Base-by-base conservation (phyloP, 345 rosid species). In the Boechera stricta region DNA sequence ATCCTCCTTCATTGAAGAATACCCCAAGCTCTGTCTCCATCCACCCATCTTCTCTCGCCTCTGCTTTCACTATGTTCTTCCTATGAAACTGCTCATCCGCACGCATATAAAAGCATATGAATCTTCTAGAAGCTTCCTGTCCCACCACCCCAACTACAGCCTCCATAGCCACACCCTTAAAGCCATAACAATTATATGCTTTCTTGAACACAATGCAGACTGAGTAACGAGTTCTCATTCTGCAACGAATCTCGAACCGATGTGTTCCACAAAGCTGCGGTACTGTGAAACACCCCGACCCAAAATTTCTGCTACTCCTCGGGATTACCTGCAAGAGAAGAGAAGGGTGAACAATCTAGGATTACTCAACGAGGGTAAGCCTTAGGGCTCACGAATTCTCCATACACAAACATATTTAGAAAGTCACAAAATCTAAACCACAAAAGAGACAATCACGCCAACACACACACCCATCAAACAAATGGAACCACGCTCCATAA, bases 121-220 rank as follows among this genome's bases (percentile, higher is more conserved):
- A 31, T 49, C 36, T 67, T 2, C 5, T 49, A 38, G 6, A 48
- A 16, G 16, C 16, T 16, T 45, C 42, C 9, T 75, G 21, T 7
- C 61, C 68, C 47, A 75, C 54, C 3, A 67, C 45, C 51, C 61
- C 24, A 21, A 21, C 24, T 21, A 21, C 24, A 21, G 24, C 24
- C 24, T 21, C 24, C 24, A 21, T 21, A 21, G 24, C 24, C 24
- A 21, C 68, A 24, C 41, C 68, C 31, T 38, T 5, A 39, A 75
- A 58, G 2, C 74, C 66, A 1, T 4, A 4, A 33, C 73, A 36
- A 16, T 16, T 11, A 10, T 47, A 28, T 4, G 0, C 16, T 69
- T 8, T 24, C 42, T 36, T 59, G 52, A 75, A 75, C 45, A 75
- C 79, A 51, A 75, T 51, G 69, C 39, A 68, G 41, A 44, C 44